Evolutionary conservation across 2,329 filamentous ascomycete genomes (phyloP).

Genomic region (Neophaeococcomyces aloes): DNA sequence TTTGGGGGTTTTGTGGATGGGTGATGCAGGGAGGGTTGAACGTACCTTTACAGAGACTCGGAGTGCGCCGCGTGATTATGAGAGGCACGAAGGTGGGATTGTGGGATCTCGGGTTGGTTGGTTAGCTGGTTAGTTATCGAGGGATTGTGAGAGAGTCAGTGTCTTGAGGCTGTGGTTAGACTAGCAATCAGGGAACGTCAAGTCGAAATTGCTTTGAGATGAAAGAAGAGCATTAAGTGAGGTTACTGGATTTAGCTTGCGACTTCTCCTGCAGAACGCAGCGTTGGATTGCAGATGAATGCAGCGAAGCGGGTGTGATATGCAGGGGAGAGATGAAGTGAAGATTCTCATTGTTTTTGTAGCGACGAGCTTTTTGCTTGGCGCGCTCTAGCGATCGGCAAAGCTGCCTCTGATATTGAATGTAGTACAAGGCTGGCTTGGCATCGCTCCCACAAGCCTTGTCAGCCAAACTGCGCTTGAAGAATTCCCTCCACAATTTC

Average conservation of each 20-base stretch:
- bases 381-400: no score
- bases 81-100: not conserved
- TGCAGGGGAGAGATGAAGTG: constrained; percentile 7
- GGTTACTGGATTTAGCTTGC: not conserved
- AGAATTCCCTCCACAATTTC: constrained; percentile 2
- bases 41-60: constrained; percentile 7
- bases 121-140: not conserved
- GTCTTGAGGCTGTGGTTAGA: not conserved
- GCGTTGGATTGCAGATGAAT: not conserved
- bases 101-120: no score
- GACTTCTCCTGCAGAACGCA: constrained; percentile 7
- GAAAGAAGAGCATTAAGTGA: not conserved
- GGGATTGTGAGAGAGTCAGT: not conserved
- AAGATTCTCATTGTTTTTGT: not conserved
- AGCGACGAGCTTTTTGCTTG: not conserved
- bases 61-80: not conserved
- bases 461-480: not conserved
- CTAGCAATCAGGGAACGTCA: not conserved
- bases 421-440: constrained; percentile 1
- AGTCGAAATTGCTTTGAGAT: constrained; percentile 3
- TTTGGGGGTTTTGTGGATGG: no score
- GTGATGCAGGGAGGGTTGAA: not conserved
- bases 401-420: no score
- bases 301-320: constrained; percentile 3
- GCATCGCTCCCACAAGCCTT: constrained; percentile 1